Base-by-base conservation (phyloP, 805 yeast species). In the Isabelozyma rhagii region DNA sequence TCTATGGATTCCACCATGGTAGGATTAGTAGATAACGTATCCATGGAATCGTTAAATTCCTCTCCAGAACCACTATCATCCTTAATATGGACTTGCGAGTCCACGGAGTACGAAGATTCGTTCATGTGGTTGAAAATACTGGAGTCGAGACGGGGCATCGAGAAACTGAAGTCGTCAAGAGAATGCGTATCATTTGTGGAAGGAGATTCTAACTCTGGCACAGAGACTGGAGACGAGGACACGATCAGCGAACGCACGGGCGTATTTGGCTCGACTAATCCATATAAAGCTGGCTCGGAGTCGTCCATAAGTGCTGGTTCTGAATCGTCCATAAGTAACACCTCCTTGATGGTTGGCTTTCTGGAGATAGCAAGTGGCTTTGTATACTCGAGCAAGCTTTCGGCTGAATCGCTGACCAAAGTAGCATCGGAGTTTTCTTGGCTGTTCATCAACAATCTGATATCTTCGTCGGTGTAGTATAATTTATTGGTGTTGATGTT, bases 1-100 rank as follows among this genome's bases (percentile, higher is more conserved):
- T 14, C 41, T 14, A 29, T 17, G 9, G 45, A 44, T 8, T 54
- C 58, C 2, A 51, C 50, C 8, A 59, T 55, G 10, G 72, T 69
- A 9, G 66, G 67, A 18, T 54, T 54, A 1, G 75, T 69, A 3
- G 73, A 67, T 17, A 69, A 50, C 13, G 74, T 64, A 28, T 60
- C 71, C 34, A 65, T 49, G 13, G 73, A 68, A 43, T 61, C 67
- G 46, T 57, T 63, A 47, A 64, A 57, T 46, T 58, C 18, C 38
- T 48, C 53, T 14, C 42, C 29, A n/a, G 45, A 27, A 5, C 38
- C 14, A 3, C 47, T 42, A 28, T 46, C 49, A 7, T 44, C 49
- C 5, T 28, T 40, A 8, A 38, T 28, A 17, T n/a, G 28, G 5
- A 13, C 11, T 9, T 44, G 43, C 29, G 62, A 58, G 28, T 53